Percentiles rank a stretch among this genome's conserved stretches.
Conservation (phyloP, 306 rosid species). For the Oxytropis ochrocephala region DNA sequence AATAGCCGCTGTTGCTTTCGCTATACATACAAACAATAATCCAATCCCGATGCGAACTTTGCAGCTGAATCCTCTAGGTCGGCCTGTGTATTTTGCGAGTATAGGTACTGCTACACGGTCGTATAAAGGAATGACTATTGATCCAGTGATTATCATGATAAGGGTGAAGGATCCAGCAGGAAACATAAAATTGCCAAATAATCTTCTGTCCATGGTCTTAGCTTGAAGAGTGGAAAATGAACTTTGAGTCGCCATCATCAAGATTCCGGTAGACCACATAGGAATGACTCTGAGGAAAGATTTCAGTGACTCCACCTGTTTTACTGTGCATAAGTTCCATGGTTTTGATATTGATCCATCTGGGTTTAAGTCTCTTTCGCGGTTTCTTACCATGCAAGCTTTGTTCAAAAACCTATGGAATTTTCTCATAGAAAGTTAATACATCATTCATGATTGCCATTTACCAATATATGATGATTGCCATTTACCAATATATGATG, state of each 20-base stretch:
- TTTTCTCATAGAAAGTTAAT: too few relatives aligned
- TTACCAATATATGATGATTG: too few relatives aligned
- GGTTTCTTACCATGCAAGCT: constrained; percentile 42
- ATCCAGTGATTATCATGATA: constrained; percentile 22
- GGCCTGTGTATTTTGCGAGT: constrained; percentile 26
- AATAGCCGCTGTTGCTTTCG: constrained; percentile 9
- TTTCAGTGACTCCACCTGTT: constrained; percentile 47
- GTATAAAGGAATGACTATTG: constrained; percentile 18
- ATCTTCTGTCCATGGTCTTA: constrained; percentile 25
- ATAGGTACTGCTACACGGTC: constrained; percentile 29
- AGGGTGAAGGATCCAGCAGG: constrained; percentile 42
- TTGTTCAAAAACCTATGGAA: constrained; percentile 44
- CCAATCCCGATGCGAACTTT: constrained; percentile 35
- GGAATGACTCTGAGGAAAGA: constrained; percentile 34
- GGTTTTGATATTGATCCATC: constrained; percentile 37
- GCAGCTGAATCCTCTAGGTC: constrained; percentile 21
- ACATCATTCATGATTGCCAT: too few relatives aligned
- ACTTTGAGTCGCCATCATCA: constrained; percentile 18
- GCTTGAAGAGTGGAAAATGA: constrained; percentile 31
- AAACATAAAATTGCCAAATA: constrained; percentile 24
- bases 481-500: too few relatives aligned
- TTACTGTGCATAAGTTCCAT: constrained; percentile 48
- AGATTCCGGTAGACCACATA: constrained; percentile 46
- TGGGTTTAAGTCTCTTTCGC: not conserved
- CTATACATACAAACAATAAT: constrained; percentile 5